Percentiles rank a stretch among this genome's conserved stretches.
These are phyloP conservation scores for Pistacia vera DNA, from an alignment of 345 rosid genomes.

Conservation along the genomic window DNA sequence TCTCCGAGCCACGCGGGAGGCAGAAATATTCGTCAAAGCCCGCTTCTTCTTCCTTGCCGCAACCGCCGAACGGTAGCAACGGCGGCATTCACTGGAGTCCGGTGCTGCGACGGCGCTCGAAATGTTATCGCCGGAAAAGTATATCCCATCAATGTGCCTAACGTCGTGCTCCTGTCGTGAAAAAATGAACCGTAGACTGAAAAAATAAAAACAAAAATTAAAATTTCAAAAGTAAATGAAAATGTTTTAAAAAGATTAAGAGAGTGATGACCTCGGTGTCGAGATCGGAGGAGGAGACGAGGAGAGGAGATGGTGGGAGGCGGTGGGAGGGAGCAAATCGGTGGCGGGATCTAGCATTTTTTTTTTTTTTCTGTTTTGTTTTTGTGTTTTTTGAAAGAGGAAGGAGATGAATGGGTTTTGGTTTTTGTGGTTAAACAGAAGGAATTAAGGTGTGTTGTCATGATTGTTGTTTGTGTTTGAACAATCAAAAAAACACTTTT, in stretches of 20 bases:
- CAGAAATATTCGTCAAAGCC: slow-evolving; percentile 23
- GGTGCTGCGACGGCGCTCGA: slow-evolving; percentile 59
- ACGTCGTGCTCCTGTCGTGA: slow-evolving; percentile 91
- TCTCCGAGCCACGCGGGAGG: slow-evolving; percentile 43
- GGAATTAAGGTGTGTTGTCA: background rate
- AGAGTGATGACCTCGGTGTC: slow-evolving; percentile 69
- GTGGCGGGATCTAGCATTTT: slow-evolving; percentile 60
- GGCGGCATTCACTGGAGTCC: slow-evolving; percentile 32
- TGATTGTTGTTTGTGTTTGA: background rate
- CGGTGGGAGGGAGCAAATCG: slow-evolving; percentile 43
- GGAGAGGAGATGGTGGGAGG: slow-evolving; percentile 84
- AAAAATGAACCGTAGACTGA: slow-evolving; percentile 97
- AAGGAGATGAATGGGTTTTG: background rate
- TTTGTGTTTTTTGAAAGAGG: background rate
- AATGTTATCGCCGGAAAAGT: slow-evolving; percentile 71
- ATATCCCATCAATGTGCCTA: slow-evolving; percentile 92
- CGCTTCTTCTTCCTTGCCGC: slow-evolving; percentile 21
- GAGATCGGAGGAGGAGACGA: slow-evolving; percentile 91
- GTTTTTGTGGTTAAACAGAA: no score
- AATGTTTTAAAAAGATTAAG: background rate
- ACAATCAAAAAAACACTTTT: no score
- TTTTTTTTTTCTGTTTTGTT: background rate
- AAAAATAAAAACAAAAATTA: background rate
- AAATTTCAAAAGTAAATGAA: background rate
- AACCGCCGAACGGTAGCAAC: slow-evolving; percentile 7